Evolutionary conservation across 495 filamentous ascomycete genomes (phyloP), one percentile per base, ranked within the genome.

Genomic region (Gamarada debralockiae): DNA sequence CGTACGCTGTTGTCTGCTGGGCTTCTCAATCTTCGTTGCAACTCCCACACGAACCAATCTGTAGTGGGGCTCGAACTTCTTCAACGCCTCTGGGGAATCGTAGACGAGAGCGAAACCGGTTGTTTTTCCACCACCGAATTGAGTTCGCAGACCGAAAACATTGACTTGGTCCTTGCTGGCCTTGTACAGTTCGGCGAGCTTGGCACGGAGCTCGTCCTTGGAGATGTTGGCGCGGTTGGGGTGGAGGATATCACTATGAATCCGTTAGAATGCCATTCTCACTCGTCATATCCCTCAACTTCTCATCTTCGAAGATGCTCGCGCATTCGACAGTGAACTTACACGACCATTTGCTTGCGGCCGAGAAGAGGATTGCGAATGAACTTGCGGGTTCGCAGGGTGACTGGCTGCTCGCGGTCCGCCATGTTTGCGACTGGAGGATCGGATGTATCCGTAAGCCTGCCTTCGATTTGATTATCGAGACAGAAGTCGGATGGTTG

Each of bases 331-430:
- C 10, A 36, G 25, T 12, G 24, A 67, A 88, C 95, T 83, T 92
- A 99, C 93, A 97, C 89, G 77, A 99, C 95, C 93, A 99, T 97
- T 84, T 99, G 95, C 82, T 93, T 96, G 69, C 92, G 87, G 68
- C 84, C 92, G 62, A 99, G 87, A 70, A 99, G 89, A 70, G 95
- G 87, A 81, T 99, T 99, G 77, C 90, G 87, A 74, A 97, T 95
- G 90, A 99, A 99, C 82, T 99, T 99, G 87, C 95, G 92, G 73
- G 95, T 99, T 77, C 95, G 89, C 80, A 99, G 77, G 64, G 93
- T 98, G 69, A 99, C 89, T 63, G 86, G 82, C 71, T 80, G 68
- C 67, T 86, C 84, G 53, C 79, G 73, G 74, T 97, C 93, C 73
- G 92, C 83, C 93, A 97, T 97, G 71, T 72, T 90, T 77, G 73